A percentile compares a stretch with the other conserved stretches of the same genome.
Conservation (phyloP, 768 basidiomycete genomes). For the Termitomyces sp. region DNA sequence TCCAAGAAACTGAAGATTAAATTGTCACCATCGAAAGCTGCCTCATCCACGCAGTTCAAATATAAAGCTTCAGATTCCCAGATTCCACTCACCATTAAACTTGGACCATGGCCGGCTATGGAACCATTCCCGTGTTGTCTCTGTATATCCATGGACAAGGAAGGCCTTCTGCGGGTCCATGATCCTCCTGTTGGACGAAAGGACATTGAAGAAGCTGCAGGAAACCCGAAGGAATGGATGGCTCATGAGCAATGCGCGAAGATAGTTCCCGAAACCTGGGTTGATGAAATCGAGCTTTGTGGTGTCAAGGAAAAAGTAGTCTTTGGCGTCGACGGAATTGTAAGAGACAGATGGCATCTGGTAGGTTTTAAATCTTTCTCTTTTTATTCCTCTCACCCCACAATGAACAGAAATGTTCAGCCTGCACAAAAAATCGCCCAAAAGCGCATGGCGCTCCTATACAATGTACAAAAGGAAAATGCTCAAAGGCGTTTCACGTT, state of each 20-base stretch:
- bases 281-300: constrained; percentile 60
- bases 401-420: constrained; percentile 76
- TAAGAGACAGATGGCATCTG: constrained; percentile 90
- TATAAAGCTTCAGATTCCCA: constrained; percentile 26
- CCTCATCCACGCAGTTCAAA: constrained; percentile 16
- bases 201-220: constrained; percentile 47
- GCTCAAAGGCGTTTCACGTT: constrained; percentile 90
- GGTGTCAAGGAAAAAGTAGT: constrained; percentile 53
- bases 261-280: constrained; percentile 89
- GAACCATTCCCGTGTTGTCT: constrained; percentile 68
- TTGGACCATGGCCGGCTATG: constrained; percentile 59
- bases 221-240: constrained; percentile 54
- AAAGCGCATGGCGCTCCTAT: constrained; percentile 80
- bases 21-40: constrained; percentile 26
- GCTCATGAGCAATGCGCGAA: constrained; percentile 81
- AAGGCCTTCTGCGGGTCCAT: constrained; percentile 62
- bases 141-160: constrained; percentile 50
- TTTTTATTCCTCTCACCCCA: background rate
- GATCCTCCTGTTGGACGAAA: constrained; percentile 60
- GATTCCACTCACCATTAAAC: constrained; percentile 60
- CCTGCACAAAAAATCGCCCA: constrained; percentile 65
- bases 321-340: constrained; percentile 84
- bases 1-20: constrained; percentile 49
- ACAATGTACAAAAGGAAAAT: constrained; percentile 94
- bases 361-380: constrained; percentile 41